phyloP scores from a whole-genome alignment of 1,139 yeast species.

The Zhuliangozyma blackwelliae region DNA sequence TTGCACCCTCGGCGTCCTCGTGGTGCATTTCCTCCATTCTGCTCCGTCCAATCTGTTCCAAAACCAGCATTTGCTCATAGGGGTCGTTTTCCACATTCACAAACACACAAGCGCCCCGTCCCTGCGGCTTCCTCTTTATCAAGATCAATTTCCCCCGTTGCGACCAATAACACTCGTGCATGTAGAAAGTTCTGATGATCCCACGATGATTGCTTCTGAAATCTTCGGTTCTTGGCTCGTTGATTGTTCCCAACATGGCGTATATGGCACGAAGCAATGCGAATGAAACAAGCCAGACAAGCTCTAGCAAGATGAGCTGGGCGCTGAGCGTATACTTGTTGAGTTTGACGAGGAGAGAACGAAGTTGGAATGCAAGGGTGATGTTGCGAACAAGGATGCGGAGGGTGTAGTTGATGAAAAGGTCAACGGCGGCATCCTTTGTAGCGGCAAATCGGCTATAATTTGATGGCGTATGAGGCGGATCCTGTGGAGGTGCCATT shows the following conservation, averaged over 20 bases:
- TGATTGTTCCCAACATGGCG: slow-evolving; percentile 3
- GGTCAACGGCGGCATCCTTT: slow-evolving; percentile 5
- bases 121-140: no score
- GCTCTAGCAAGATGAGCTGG: slow-evolving; percentile 3
- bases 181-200: slow-evolving; percentile 6
- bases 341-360: slow-evolving; percentile 2
- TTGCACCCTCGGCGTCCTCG: no score
- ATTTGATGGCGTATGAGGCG: no score
- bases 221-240: slow-evolving; percentile 6
- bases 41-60: no score
- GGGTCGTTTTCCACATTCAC: no score
- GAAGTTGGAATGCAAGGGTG: slow-evolving; percentile 5
- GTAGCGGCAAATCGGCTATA: no score
- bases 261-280: slow-evolving; percentile 5
- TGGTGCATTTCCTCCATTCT: no score
- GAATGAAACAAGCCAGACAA: slow-evolving; percentile 4
- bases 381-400: slow-evolving; percentile 5
- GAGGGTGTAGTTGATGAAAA: slow-evolving; percentile 6
- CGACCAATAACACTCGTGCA: slow-evolving; percentile 9
- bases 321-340: slow-evolving; percentile 1
- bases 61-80: no score
- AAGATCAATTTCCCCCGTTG: no score
- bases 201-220: slow-evolving; percentile 6
- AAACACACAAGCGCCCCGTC: no score
- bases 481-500: no score